Base-by-base conservation (phyloP, 2,329 filamentous ascomycete species). In the Fusarium nygamai region DNA sequence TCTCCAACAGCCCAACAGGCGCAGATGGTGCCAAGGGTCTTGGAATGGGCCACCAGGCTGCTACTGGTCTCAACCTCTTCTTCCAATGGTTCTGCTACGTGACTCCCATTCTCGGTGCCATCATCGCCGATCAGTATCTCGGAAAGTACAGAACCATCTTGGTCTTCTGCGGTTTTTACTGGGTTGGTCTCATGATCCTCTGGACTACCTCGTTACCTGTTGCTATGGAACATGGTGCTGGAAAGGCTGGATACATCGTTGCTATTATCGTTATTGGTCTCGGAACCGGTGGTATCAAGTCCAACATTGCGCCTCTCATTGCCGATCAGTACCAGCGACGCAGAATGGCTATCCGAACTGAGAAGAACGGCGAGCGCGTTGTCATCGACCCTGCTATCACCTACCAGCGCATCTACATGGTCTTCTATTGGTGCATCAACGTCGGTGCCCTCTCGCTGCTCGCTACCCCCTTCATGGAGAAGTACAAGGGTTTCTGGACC, bases 361-460 rank as follows among this genome's bases (percentile, higher is more conserved):
- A 87, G 48, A 81, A 84, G 73, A 81, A 74, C 12, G 89, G 88
- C 44, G 87, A 90, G 81, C 84, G 86, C 85, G 90, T 93, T 61
- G 86, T 94, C 72, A 88, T 93, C 33, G 91, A 93, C 75, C 91
- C 91, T 0, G 85, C 88, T 44, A 84, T 92, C 62, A 93, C 92
- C 3, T 88, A 91, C 71, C 89, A 92, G 77, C 86, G 90, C 54
- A 90, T 93, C 70, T 93, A 92, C 85, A 92, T 91, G 90, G 88
- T 93, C 78, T 94, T 93, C 84, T 94, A 94, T 82, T 86, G 88
- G 80, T 92, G 90, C 82, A 93, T 94, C 79, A 94, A 94, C 81
- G 75, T 94, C 22, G 93, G 92, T n/a, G 89, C 91, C 4, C 85
- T 95, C 12, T 92, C 89, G 0, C 85, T 89, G 61, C 87, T 94